These are phyloP conservation scores for Trichosporon inkin DNA, from an alignment of 1,284 basidiomycete species.

Conservation along the genomic window DNA sequence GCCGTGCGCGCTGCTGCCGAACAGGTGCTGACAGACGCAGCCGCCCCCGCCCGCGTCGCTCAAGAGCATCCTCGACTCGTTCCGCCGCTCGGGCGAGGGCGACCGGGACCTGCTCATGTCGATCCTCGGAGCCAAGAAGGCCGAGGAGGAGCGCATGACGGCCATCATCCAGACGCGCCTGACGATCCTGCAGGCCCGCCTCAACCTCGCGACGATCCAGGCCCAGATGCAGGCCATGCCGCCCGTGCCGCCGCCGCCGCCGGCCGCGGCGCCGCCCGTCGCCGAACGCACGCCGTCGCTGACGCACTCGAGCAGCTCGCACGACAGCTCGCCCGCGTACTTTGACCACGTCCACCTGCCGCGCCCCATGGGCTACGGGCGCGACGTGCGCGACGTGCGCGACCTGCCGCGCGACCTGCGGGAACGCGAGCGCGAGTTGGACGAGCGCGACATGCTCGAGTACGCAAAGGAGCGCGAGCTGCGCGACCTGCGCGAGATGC, in stretches of 20 bases:
- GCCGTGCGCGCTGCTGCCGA: no score
- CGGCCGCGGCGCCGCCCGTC: neutral
- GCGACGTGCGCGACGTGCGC: slow-evolving; percentile 5
- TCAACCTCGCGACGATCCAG: slow-evolving; percentile 26
- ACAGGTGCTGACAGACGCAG: slow-evolving; percentile 21
- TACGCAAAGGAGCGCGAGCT: slow-evolving; percentile 5
- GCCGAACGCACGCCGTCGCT: slow-evolving; percentile 19
- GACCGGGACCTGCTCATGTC: slow-evolving; percentile 82
- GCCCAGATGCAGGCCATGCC: slow-evolving; percentile 17
- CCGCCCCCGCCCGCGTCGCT: slow-evolving; percentile 64
- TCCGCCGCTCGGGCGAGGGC: slow-evolving; percentile 74
- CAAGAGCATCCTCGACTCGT: slow-evolving; percentile 76
- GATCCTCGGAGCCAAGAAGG: slow-evolving; percentile 80
- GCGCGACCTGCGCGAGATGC: slow-evolving; percentile 9
- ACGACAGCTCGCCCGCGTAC: slow-evolving; percentile 10
- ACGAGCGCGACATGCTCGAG: slow-evolving; percentile 1
- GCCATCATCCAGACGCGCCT: slow-evolving; percentile 47
- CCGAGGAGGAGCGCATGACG: slow-evolving; percentile 64
- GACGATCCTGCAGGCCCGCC: slow-evolving; percentile 46
- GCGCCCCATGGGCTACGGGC: slow-evolving; percentile 10
- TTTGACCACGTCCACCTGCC: slow-evolving; percentile 19
- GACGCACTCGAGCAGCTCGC: slow-evolving; percentile 6
- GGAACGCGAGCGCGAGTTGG: neutral
- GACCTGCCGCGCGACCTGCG: slow-evolving; percentile 1
- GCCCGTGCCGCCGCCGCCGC: neutral